Evolutionary conservation across 148 eudicot genomes (phyloP), one percentile per base, ranked within the genome.

Genomic region (Rhododendron ovatum): DNA sequence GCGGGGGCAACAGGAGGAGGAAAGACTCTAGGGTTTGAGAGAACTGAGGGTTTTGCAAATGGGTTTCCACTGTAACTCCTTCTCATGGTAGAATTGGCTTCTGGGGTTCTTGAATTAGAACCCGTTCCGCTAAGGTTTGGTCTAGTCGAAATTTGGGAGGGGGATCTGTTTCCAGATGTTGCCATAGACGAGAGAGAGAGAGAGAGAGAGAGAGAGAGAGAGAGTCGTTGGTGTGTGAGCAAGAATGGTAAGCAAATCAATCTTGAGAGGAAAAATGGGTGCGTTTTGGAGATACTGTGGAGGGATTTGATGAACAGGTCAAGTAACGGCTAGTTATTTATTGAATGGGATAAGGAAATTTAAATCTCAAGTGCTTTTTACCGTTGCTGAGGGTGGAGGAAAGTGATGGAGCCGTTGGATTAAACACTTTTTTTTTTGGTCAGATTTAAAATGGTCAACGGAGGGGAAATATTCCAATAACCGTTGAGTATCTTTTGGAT

Each of bases 1-100:
- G 91, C 94, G 41, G 96, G 93, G 75, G 95, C 89, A 28, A 57
- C 86, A 76, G 92, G 90, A 65, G 85, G 76, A 65, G 85, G 71
- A 35, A 90, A 89, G 81, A 87, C 55, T 77, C 88, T 88, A 1
- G 90, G 90, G 71, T 87, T 90, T 2, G 90, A 84, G 84, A 87
- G 88, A 48, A 86, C 50, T 13, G 96, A 91, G 51, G 96, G 93
- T 65, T 90, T 93, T 3, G 78, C 45, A 86, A 90, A 88, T 71
- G 95, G 92, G 90, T 85, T 92, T 48, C 90, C 94, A 26, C 80
- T 92, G 84, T 91, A 91, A 69, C 94, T 92, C 75, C 88, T 87
- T 50, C 94, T 84, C 41, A 73, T 88, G 2, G 84, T 48, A 1
- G 91, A 86, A 86, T 80, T 88, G 30, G 78, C 48, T 51, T 89